Conservation (phyloP, 192 early-diverging fungal genomes). For the Podila clonocystis region DNA sequence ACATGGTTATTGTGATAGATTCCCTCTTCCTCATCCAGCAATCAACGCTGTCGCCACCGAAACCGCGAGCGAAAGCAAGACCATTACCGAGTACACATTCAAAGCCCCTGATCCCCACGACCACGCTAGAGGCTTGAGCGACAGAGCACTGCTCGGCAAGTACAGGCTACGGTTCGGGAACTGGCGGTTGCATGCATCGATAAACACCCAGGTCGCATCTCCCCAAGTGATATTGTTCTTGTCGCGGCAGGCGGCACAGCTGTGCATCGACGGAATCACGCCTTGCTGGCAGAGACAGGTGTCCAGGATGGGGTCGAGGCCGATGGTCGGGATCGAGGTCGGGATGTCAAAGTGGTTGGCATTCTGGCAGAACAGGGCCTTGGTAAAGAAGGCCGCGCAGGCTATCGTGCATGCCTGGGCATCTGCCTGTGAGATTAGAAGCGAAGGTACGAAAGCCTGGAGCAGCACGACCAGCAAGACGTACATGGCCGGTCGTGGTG, state of each 20-base stretch:
- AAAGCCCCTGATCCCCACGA: conserved; percentile 6
- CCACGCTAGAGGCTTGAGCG: background rate
- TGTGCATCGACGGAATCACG: conserved; percentile 26
- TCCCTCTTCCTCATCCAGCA: background rate
- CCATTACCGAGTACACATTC: conserved; percentile 23
- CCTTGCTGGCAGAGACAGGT: conserved; percentile 43
- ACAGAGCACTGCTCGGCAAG: conserved; percentile 1
- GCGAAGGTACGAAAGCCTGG: background rate
- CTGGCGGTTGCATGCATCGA: conserved; percentile 25
- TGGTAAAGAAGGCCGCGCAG: conserved; percentile 1
- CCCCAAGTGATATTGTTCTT: conserved; percentile 20
- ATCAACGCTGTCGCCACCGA: background rate
- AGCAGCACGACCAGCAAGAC: background rate
- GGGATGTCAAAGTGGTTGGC: conserved; percentile 38
- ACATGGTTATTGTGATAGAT: background rate
- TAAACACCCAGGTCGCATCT: conserved; percentile 29
- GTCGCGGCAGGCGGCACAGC: conserved; percentile 28
- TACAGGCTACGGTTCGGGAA: conserved; percentile 24
- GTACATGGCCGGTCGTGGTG: conserved; percentile 8
- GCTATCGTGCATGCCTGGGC: conserved; percentile 15
- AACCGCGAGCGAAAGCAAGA: conserved; percentile 4
- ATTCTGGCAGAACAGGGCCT: conserved; percentile 27
- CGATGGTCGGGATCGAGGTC: conserved; percentile 34
- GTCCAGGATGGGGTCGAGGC: conserved; percentile 34
- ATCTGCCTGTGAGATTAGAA: background rate